A percentile compares a stretch with the other conserved stretches of the same genome.
Conservation (phyloP, 2,329 filamentous ascomycete genomes). For the Botrytis tulipae region DNA sequence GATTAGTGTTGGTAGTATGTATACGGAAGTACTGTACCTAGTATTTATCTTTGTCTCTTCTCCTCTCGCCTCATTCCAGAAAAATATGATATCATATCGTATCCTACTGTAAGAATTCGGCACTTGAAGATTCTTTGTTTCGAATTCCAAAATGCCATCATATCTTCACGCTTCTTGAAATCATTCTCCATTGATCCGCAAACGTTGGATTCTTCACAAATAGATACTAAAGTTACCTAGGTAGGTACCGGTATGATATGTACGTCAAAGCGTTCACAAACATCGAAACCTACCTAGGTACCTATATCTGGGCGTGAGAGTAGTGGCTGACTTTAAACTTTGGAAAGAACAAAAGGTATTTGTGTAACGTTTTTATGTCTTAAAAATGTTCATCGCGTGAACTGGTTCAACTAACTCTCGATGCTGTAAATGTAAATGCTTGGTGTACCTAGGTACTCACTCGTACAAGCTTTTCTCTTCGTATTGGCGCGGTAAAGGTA, state of each 20-base stretch:
- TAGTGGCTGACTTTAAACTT: not conserved
- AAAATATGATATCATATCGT: not conserved
- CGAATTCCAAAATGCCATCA: not conserved
- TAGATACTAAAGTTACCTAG: not conserved
- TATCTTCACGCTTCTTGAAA: too few relatives aligned
- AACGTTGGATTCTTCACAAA: not conserved
- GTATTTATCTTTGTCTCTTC: not conserved
- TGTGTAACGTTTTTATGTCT: not conserved
- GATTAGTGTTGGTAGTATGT: not conserved
- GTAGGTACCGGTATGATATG: too few relatives aligned
- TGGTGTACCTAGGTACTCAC: not conserved
- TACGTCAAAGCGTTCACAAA: not conserved
- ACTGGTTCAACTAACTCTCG: not conserved
- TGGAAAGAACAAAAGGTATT: not conserved
- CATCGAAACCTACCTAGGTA: not conserved
- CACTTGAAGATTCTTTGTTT: not conserved
- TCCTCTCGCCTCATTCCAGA: not conserved
- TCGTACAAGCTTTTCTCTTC: not conserved
- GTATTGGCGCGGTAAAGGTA: constrained; percentile 2
- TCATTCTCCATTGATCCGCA: not conserved
- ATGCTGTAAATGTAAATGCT: not conserved
- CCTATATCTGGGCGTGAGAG: not conserved
- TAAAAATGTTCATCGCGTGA: not conserved
- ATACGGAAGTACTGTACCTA: too few relatives aligned
- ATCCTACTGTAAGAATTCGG: not conserved